Evolutionary conservation across 345 rosid species (phyloP), one percentile per base, ranked within the genome.

Genomic region (Gossypium australe): DNA sequence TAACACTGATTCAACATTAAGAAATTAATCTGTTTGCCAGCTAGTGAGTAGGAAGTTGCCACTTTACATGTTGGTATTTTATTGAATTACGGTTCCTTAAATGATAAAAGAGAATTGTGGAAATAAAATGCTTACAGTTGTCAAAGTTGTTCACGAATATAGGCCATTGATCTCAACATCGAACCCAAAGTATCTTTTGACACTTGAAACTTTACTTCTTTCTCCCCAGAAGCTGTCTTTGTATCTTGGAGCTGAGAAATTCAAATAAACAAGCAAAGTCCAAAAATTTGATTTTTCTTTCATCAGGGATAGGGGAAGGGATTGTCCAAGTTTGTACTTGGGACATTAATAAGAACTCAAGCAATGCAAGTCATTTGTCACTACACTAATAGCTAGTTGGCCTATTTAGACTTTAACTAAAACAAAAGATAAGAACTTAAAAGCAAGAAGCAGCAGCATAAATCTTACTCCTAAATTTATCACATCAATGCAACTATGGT

Each of bases 151-250:
- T 87, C 89, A 22, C 84, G 83, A 38, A 87, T 87, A 72, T 65
- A 81, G 53, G 89, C 83, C 91, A 89, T 82, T 57, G 93, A 87
- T 79, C 80, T 89, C 83, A 89, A 64, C 91, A 89, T 89, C 22
- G 85, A 86, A 38, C 82, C 91, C 71, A 87, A 78, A 12, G 89
- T 87, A 24, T 87, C 88, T 78, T 82, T 83, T 9, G 91, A 89
- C 41, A 87, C 91, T 82, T 87, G 93, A 79, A 89, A 87, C 74
- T 86, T 89, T 67, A 89, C 87, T 73, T 86, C 89, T 43, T 86
- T 82, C 74, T 87, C 89, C 55, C 93, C 91, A 17, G 88, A 75
- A 68, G 83, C 65, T 25, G 84, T 83, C 77, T 83, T 86, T 12
- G 82, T 70, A 75, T 85, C 91, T 79, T 86, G 91, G 57, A 87